Conservation (phyloP, 345 rosid genomes). For the Punica granatum region DNA sequence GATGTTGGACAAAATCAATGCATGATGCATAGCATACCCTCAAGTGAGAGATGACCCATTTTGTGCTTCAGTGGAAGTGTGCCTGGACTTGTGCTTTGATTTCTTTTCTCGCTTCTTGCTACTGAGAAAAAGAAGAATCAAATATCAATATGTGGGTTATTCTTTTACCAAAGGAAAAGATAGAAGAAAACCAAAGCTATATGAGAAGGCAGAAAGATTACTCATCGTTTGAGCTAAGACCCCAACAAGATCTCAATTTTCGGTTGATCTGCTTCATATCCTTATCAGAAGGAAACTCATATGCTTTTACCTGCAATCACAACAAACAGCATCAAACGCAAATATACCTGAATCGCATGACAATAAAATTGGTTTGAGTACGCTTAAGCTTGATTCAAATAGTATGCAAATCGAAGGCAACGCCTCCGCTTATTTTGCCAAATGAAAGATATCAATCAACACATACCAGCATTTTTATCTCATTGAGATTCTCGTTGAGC, state of each 20-base stretch:
- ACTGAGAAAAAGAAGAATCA: conserved; percentile 18
- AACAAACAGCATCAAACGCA: not conserved
- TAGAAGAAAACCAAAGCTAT: not conserved
- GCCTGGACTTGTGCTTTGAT: conserved; percentile 73
- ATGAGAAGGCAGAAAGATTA: conserved; percentile 20
- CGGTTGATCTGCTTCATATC: conserved; percentile 96
- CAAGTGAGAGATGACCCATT: conserved; percentile 21
- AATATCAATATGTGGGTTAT: not conserved
- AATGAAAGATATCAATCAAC: not conserved
- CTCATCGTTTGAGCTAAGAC: conserved; percentile 79
- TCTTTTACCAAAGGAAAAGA: not conserved
- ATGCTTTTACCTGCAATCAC: conserved; percentile 42
- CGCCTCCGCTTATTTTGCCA: not conserved
- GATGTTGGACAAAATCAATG: not conserved
- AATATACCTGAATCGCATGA: not conserved
- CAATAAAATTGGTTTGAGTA: not conserved
- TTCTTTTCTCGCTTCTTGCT: conserved; percentile 89
- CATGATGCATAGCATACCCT: conserved; percentile 9
- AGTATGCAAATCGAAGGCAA: not conserved
- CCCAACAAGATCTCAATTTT: conserved; percentile 88
- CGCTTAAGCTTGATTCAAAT: not conserved
- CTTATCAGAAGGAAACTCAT: conserved; percentile 77
- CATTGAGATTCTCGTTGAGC: conserved; percentile 44
- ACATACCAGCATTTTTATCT: conserved; percentile 55
- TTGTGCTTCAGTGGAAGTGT: conserved; percentile 40